Base-by-base conservation (phyloP, 1,284 basidiomycete species). In the Sporisorium exsertum region DNA sequence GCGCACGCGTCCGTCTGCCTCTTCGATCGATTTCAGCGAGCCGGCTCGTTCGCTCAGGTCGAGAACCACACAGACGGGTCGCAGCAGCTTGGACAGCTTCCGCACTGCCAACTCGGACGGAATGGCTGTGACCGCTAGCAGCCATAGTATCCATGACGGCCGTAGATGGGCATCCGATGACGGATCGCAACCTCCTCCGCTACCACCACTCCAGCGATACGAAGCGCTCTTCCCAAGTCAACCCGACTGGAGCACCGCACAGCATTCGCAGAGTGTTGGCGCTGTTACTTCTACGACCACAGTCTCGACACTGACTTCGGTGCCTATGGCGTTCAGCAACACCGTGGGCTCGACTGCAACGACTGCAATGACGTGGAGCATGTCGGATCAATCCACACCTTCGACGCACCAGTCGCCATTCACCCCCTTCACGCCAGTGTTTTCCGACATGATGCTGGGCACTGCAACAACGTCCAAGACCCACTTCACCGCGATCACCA, bases 361-460 rank as follows among this genome's bases (percentile, higher is more conserved):
- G 13, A 66, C 66, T 8, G 56, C 46, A 3, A 72, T 68, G 73
- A 68, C 73, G 0, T 71, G 64, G 61, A 68, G 57, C 55, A 49
- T 56, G 45, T 76, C 73, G 6, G 64, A 72, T 50, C 73, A 60
- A 16, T 74, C 71, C 5, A 78, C 71, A 4, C 72, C 72, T 6
- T 73, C 71, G 0, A 66, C 67, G 22, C 67, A 60, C 43, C 53
- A 64, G 33, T 64, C 78, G 35, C 79, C 79, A 1, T 42, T 69
- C 26, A 81, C 80, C 2, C 78, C 76, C 16, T 78, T 73, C 64
- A 73, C 78, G n/a, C 68, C 80, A 2, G 27, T 71, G 29, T 81
- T 81, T 42, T 68, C 72, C 6, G 79, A 81, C 42, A 33, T 49
- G 46, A 72, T 76, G 54, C 61, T 66, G 10, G 68, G 52, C 33